These are phyloP conservation scores for Trametes polyzona DNA, from an alignment of 1,284 basidiomycete genomes.

Conservation along the genomic window DNA sequence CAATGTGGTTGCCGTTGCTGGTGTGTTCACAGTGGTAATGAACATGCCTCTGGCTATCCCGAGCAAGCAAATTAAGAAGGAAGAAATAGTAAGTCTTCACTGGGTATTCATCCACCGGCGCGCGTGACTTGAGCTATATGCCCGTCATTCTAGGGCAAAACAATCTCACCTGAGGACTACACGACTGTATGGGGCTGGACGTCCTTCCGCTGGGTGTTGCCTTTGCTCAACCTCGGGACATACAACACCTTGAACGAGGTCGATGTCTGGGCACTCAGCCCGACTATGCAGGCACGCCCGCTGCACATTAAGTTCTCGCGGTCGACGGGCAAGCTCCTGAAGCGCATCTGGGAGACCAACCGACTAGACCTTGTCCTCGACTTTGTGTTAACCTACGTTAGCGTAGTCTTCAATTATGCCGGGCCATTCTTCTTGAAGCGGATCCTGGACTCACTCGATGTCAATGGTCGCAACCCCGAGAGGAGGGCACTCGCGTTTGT, in stretches of 20 bases:
- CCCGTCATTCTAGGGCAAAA: conserved; percentile 45
- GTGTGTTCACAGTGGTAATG: conserved; percentile 49
- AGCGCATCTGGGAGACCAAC: conserved; percentile 69
- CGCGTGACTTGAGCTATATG: background rate
- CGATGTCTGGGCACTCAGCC: conserved; percentile 75
- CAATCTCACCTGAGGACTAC: conserved; percentile 75
- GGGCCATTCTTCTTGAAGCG: conserved; percentile 71
- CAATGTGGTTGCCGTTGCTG: conserved; percentile 47
- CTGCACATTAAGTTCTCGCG: conserved; percentile 64
- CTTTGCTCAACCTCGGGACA: conserved; percentile 67
- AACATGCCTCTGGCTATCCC: conserved; percentile 64
- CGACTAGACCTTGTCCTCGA: conserved; percentile 77
- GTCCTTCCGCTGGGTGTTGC: conserved; percentile 81
- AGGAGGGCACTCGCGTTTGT: conserved; percentile 67
- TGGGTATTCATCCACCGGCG: background rate
- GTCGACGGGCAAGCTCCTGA: conserved; percentile 57
- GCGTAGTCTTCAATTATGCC: conserved; percentile 71
- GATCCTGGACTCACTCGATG: conserved; percentile 49
- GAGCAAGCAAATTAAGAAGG: conserved; percentile 47
- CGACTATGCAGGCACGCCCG: conserved; percentile 68
- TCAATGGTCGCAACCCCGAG: conserved; percentile 41
- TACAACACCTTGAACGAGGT: conserved; percentile 64
- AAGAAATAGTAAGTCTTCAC: conserved; percentile 54
- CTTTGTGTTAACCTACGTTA: conserved; percentile 61
- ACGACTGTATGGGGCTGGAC: conserved; percentile 78